phyloP scores from a whole-genome alignment of 2,329 filamentous ascomycete genomes.

The Penicillium brevicompactum region DNA sequence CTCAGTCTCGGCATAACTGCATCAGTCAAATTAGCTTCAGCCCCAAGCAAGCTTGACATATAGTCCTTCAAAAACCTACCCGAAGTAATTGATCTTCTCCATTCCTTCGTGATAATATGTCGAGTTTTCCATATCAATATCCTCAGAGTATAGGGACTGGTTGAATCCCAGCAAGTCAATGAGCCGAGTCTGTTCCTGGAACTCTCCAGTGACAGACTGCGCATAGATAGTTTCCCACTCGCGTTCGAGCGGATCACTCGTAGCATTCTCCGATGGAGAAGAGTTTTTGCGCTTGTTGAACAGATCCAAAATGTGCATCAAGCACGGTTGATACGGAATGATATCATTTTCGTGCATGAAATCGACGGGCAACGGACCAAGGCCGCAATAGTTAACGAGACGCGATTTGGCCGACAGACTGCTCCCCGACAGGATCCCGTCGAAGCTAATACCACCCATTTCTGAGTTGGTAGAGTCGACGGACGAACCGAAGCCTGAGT shows the following conservation, averaged over 20 bases:
- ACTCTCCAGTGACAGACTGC: conserved; percentile 32
- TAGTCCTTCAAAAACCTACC: conserved; percentile 23
- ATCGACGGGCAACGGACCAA: conserved; percentile 30
- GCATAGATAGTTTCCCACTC: conserved; percentile 33
- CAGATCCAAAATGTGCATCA: conserved; percentile 33
- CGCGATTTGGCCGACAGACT: conserved; percentile 34
- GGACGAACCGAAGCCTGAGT: conserved; percentile 22
- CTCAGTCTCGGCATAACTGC: conserved; percentile 40
- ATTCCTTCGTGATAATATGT: conserved; percentile 36
- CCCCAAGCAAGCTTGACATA: background rate
- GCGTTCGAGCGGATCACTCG: conserved; percentile 18
- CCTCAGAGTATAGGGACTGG: conserved; percentile 31
- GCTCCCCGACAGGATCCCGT: conserved; percentile 31
- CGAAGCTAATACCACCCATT: conserved; percentile 32
- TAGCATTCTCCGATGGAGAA: background rate
- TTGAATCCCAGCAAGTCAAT: conserved; percentile 40
- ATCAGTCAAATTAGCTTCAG: conserved; percentile 2
- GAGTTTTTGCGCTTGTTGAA: conserved; percentile 28
- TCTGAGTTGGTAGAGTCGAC: conserved; percentile 18
- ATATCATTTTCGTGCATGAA: conserved; percentile 31
- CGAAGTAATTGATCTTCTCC: conserved; percentile 47
- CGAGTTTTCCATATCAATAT: conserved; percentile 26
- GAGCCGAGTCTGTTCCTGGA: conserved; percentile 29
- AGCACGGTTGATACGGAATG: conserved; percentile 34
- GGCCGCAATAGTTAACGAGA: conserved; percentile 33